Conservation (phyloP, 2,329 filamentous ascomycete genomes). For the Xylariaceae sp. region DNA sequence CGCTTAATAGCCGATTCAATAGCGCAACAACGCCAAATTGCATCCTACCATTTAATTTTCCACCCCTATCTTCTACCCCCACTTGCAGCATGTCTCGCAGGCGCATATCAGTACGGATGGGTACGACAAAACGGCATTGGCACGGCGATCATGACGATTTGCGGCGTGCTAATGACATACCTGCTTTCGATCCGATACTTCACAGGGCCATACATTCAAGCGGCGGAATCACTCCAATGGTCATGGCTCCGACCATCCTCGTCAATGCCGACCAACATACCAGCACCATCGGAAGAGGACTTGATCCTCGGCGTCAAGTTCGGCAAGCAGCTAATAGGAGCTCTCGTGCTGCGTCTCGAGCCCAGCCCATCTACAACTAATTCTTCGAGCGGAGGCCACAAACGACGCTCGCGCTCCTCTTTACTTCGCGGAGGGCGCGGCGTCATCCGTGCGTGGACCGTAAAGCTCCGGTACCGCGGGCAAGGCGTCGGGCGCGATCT, state of each 20-base stretch:
- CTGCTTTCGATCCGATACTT: conserved; percentile 60
- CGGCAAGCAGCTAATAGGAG: conserved; percentile 67
- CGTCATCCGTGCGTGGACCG: conserved; percentile 80
- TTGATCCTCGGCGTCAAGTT: conserved; percentile 64
- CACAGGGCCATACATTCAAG: conserved; percentile 59
- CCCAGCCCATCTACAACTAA: conserved; percentile 28
- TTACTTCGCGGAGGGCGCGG: conserved; percentile 59
- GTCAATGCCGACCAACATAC: conserved; percentile 20
- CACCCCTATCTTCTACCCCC: conserved; percentile 56
- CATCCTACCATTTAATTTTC: conserved; percentile 61
- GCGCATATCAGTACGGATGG: conserved; percentile 48
- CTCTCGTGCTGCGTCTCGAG: conserved; percentile 66
- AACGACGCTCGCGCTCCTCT: conserved; percentile 30
- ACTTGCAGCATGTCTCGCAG: conserved; percentile 42
- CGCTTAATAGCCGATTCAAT: conserved; percentile 77
- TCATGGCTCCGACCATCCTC: conserved; percentile 54
- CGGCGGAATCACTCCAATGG: conserved; percentile 61
- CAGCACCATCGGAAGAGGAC: conserved; percentile 42
- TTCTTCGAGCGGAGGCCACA: conserved; percentile 6
- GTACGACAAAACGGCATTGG: conserved; percentile 49
- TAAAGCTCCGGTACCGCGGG: conserved; percentile 64
- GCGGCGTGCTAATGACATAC: conserved; percentile 61
- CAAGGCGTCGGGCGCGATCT: conserved; percentile 71
- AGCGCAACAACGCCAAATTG: conserved; percentile 73
- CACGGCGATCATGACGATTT: conserved; percentile 55